Base-by-base conservation (phyloP, 257 asterid genomes). In the Linaria vulgaris region DNA sequence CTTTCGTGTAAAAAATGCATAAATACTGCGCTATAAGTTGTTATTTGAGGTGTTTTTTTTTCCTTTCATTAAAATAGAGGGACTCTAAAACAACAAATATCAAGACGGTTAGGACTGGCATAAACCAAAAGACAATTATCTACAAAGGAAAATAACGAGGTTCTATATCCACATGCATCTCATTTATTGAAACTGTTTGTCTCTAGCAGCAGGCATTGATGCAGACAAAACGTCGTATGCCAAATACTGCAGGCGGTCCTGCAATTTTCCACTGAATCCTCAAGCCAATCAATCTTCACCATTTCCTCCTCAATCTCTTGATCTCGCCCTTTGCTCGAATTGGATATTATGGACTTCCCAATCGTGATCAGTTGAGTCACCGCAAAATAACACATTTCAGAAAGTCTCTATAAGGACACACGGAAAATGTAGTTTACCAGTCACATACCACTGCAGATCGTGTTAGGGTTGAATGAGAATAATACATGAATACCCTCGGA, bases 401-500 rank as follows among this genome's bases (percentile, higher is more conserved):
- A 90, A 73, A 94, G 85, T 74, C 99, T 83, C 99, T 94, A 87
- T 41, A 57, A 27, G 61, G 56, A 56, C 45, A 71, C 31, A 21
- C 53, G 56, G 56, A 75, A 66, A 72, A 14, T 51, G 59, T 65
- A n/a, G 5, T 45, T 64, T 39, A 47, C 71, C 59, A 52, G 17
- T 49, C 65, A 37, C 21, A 50, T 48, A 43, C 16, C 5, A 46
- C 48, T 22, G 53, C 53, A 27, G 64, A 55, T 20, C 13, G 43
- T 25, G 39, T 62, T 61, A 49, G 47, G 63, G 55, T n/a, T 8
- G 66, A 63, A 38, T 22, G 39, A 47, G 22, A 38, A 68, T 48
- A 34, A 3, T 87, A 94, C 99, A 77, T 94, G 99, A 74, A 94
- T 87, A 65, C 99, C 95, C 88, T 94, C 99, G 56, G 97, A 90